Evolutionary conservation across 768 basidiomycete genomes (phyloP), one percentile per base, ranked within the genome.

Genomic region (Sistotremastrum niveocremeum): DNA sequence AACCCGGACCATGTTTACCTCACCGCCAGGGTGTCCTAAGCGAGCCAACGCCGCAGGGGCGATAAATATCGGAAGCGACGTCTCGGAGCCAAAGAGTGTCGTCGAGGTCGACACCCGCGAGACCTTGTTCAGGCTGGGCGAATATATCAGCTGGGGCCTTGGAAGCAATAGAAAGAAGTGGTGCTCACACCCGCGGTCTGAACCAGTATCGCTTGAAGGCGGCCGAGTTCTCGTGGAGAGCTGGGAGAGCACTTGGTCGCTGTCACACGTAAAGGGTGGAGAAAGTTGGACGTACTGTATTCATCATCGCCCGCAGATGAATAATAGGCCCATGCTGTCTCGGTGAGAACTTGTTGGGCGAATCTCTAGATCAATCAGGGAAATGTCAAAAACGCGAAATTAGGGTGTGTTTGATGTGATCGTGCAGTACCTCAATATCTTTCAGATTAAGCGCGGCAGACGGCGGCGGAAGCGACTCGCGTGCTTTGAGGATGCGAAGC

Each of bases 11-110:
- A 72, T 52, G 46, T 71, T 72, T 48, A 65, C 60, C 53, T 76
- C 73, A 28, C 73, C 73, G 12, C 68, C 60, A 2, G 70, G 71
- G 50, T 74, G 71, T 3, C 72, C 73, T 2, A 72, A 59, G 2
- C 59, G 55, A 6, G 62, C 62, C 37, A 62, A 53, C n/a, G 67
- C 69, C 5, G 66, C 62, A n/a, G 62, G 69, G 33, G 57, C 62
- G 57, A 69, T 59, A 52, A 62, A 69, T 49, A 72, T 60, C 20
- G 65, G 63, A 29, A 71, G 55, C 31, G 54, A 58, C 30, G 49
- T 47, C 2, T 56, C 49, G 38, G 56, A 46, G 7, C 56, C 54
- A 12, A 59, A 50, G 40, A 61, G 47, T 7, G 45, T 56, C 30
- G 54, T 57, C 30, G 45, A 28, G 1, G 58, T 59, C 4, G 52